These are phyloP conservation scores for Quercus phellos DNA, from an alignment of 331 rosid species.

Conservation along the genomic window DNA sequence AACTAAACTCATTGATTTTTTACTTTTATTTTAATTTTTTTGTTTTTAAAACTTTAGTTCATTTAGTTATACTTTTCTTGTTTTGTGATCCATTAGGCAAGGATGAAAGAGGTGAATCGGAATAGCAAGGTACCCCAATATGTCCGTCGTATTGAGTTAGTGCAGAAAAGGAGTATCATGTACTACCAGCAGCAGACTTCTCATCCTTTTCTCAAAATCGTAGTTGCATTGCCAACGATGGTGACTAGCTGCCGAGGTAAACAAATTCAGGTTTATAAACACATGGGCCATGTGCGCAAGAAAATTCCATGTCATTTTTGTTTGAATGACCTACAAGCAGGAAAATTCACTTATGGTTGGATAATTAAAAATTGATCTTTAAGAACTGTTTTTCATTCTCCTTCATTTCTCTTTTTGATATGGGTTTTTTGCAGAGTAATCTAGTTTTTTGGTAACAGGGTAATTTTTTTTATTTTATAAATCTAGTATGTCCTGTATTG, in stretches of 20 bases:
- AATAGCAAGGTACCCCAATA: slow-evolving; percentile 58
- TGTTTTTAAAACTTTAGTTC: not conserved
- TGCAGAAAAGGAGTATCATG: slow-evolving; percentile 85
- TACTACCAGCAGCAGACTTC: slow-evolving; percentile 72
- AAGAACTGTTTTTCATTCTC: not conserved
- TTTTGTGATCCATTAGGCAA: slow-evolving; percentile 43
- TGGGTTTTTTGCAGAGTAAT: not conserved
- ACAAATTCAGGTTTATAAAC: not conserved
- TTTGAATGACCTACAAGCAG: not conserved
- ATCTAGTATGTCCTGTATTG: slow-evolving; percentile 6
- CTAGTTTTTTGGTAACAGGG: not conserved
- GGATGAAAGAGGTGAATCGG: slow-evolving; percentile 86
- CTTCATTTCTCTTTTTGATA: not conserved
- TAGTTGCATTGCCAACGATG: slow-evolving; percentile 92
- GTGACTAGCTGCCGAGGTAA: slow-evolving; percentile 94
- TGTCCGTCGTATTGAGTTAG: slow-evolving; percentile 66
- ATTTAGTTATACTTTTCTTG: slow-evolving; percentile 11
- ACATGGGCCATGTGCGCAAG: not conserved
- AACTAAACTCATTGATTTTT: not conserved
- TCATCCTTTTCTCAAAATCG: slow-evolving; percentile 78
- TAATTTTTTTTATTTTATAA: not conserved
- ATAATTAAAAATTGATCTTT: not conserved
- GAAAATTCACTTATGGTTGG: not conserved
- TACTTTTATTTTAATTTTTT: no score
- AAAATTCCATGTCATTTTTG: not conserved